Conservation (phyloP, 169 alveolate species). For the Plasmodium chabaudi region DNA sequence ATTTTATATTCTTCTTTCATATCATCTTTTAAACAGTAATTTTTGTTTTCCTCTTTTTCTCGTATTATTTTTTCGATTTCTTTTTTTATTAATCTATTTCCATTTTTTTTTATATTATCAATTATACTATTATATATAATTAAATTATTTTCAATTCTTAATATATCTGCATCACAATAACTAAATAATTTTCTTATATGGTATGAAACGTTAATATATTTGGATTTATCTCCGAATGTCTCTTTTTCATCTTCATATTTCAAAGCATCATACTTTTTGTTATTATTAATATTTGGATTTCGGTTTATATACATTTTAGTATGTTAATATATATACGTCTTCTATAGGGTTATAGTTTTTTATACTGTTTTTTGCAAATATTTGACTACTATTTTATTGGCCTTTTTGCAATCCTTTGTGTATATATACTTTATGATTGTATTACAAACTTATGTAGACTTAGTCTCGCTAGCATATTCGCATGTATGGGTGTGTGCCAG, state of each 20-base stretch:
- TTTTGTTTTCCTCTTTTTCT: constrained; percentile 51
- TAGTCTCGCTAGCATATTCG: too few species aligned
- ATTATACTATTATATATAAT: constrained; percentile 71
- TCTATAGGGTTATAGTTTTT: neutral
- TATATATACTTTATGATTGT: neutral
- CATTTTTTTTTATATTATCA: constrained; percentile 74
- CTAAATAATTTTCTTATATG: constrained; percentile 70
- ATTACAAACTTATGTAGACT: too few species aligned
- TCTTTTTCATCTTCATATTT: constrained; percentile 39
- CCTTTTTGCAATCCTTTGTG: neutral
- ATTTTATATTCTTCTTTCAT: constrained; percentile 47
- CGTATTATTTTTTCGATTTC: constrained; percentile 73
- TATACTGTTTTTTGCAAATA: too few species aligned
- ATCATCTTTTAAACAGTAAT: constrained; percentile 42
- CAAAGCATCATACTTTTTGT: constrained; percentile 17
- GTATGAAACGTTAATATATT: constrained; percentile 43
- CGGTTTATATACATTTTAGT: constrained; percentile 25
- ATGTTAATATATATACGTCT: neutral
- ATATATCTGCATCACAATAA: constrained; percentile 72
- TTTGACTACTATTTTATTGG: neutral
- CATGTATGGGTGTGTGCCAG: too few species aligned
- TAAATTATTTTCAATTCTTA: constrained; percentile 63
- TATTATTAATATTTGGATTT: neutral
- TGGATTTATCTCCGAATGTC: constrained; percentile 17
- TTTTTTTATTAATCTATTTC: constrained; percentile 61